phyloP scores from a whole-genome alignment of 2,329 filamentous ascomycete genomes.

The Fusarium sp. region DNA sequence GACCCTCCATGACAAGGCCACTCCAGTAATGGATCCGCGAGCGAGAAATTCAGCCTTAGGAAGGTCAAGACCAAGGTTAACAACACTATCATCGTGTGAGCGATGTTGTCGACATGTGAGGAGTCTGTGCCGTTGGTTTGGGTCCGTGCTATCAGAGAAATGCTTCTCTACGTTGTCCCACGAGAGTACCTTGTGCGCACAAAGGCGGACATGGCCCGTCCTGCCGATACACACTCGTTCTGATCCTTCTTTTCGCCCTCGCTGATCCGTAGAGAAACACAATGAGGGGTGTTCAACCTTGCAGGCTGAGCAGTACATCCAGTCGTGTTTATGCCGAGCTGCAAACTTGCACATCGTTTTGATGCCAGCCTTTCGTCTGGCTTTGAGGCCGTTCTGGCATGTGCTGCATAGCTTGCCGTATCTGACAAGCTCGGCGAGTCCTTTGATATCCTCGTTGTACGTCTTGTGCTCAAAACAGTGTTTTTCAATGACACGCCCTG shows the following conservation, averaged over 20 bases:
- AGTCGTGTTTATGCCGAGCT: background rate
- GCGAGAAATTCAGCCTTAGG: no score
- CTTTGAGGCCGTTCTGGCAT: background rate
- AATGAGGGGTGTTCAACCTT: background rate
- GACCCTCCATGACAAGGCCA: no score
- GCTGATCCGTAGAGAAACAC: background rate
- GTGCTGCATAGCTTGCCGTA: background rate
- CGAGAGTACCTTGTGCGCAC: background rate
- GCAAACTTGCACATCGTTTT: background rate
- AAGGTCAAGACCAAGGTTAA: no score
- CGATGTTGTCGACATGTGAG: no score
- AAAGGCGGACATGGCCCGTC: background rate
- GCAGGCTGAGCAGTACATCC: background rate
- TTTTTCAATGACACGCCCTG: background rate
- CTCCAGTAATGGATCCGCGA: no score
- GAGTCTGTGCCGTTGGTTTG: no score
- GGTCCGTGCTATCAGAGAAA: no score
- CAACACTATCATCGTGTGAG: no score
- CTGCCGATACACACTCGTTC: background rate
- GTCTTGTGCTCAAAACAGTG: background rate
- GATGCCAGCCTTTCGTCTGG: background rate
- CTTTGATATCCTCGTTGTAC: background rate
- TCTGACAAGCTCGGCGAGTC: background rate
- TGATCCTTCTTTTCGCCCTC: no score
- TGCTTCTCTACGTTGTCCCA: background rate